Conservation (phyloP, 768 basidiomycete genomes). For the Kwoniella europaea region DNA sequence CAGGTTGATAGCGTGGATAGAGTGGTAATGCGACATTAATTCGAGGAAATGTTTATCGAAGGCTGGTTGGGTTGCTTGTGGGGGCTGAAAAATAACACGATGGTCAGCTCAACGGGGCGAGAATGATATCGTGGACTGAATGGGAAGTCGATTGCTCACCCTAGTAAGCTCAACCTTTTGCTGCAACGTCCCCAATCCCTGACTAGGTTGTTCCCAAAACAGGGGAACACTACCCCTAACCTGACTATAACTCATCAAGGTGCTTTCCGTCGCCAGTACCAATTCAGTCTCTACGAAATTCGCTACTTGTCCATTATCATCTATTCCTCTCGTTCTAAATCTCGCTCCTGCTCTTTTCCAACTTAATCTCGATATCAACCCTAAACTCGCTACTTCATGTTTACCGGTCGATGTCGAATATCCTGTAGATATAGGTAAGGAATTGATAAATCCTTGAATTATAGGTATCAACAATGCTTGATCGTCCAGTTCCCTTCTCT, state of each 20-base stretch:
- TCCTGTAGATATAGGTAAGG: conserved; percentile 70
- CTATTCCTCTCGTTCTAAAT: conserved; percentile 95
- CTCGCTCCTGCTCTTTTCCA: conserved; percentile 96
- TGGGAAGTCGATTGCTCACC: conserved; percentile 28
- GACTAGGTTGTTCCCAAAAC: conserved; percentile 97
- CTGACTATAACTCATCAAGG: conserved; percentile 90
- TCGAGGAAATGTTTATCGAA: conserved; percentile 93
- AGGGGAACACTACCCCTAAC: conserved; percentile 93
- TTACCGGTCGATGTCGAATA: conserved; percentile 67
- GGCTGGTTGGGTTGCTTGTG: conserved; percentile 88
- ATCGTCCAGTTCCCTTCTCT: conserved; percentile 75
- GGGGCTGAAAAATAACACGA: conserved; percentile 64
- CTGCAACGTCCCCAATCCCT: conserved; percentile 80
- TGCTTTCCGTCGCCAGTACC: conserved; percentile 80
- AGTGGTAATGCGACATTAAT: conserved; percentile 81
- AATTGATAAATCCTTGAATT: conserved; percentile 91
- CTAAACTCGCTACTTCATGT: conserved; percentile 71
- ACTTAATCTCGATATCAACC: conserved; percentile 84
- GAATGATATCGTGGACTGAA: background rate
- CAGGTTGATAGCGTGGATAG: conserved; percentile 85
- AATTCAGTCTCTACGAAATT: conserved; percentile 99
- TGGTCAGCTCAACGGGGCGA: background rate
- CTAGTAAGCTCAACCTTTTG: conserved; percentile 81
- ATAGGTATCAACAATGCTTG: conserved; percentile 69
- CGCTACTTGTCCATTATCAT: conserved; percentile 89